Evolutionary conservation across 1,139 yeast genomes (phyloP), one percentile per base, ranked within the genome.

Genomic region (Kazachstania sp.): DNA sequence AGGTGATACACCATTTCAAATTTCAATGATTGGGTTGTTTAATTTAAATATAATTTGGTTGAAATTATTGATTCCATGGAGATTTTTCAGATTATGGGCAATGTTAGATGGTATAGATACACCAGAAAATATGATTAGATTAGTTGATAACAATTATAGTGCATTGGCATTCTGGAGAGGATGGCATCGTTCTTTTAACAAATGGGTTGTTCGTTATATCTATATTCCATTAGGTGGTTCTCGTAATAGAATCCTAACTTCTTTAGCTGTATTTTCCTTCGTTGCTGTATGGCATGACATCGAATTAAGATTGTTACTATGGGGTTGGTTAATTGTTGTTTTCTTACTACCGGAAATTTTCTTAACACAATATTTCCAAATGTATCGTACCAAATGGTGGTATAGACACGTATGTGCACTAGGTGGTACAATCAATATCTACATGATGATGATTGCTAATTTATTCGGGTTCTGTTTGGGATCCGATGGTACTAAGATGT

Each of bases 281-380:
- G 98, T 94, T 35, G 98, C 98, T 2, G 73, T 94, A 30, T 94
- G 99, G 99, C 99, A 94, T 67, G 98, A 94, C 61, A 90, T 94
- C 54, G 92, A 92, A 65, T 74, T 92, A 58, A 81, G 79, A 55
- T 69, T 94, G 44, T 70, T 94, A 45, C 70, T 90, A 53, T 94
- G 99, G 99, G 97, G 98, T 6, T 90, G 97, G 97, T 69, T 87
- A 31, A 75, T 92, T 48, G 97, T 92, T 5, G 55, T 92, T 30
- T 90, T 92, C 61, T 74, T 94, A 47, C 56, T 90, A n/a, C 98
- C 98, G 0, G 98, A 94, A 63, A 74, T 87, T 40, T 60, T 75
- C 7, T 83, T 86, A n/a, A 76, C 87, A 0, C 54, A 56, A 19
- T 60, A 59, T 40, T 66, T 66, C 45, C 66, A 66, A 45, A 71